Evolutionary conservation across 177 flowering plant genomes (phyloP).

Genomic region (Vitis hybrid): DNA sequence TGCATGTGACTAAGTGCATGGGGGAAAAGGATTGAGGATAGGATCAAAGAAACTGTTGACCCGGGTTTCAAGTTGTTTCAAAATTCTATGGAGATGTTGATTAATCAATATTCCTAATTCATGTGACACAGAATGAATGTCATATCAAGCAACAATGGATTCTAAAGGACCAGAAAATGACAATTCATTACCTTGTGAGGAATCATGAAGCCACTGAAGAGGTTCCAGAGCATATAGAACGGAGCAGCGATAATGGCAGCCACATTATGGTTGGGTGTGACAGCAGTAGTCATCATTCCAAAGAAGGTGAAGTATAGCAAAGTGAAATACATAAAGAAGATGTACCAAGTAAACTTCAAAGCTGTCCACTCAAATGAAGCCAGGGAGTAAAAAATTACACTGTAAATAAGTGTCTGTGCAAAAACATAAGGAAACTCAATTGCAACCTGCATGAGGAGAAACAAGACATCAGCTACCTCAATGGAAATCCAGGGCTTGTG

Average conservation of each 20-base stretch:
- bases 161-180: background rate
- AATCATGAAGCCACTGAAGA: constrained; percentile 96
- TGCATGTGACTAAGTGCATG: too few species aligned
- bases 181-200: constrained; percentile 67
- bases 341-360: constrained; percentile 70
- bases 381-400: constrained; percentile 77
- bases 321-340: constrained; percentile 85
- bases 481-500: background rate
- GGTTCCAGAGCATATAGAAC: constrained; percentile 96
- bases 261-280: constrained; percentile 92
- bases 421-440: constrained; percentile 95
- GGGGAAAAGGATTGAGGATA: too few species aligned
- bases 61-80: too few species aligned
- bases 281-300: constrained; percentile 97
- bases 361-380: constrained; percentile 82
- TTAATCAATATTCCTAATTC: too few species aligned
- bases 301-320: constrained; percentile 90
- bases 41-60: too few species aligned
- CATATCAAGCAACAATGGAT: background rate
- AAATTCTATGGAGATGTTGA: too few species aligned
- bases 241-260: constrained; percentile 92
- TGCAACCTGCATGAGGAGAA: constrained; percentile 52
- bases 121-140: background rate
- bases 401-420: constrained; percentile 70
- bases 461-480: background rate